Conservation (phyloP, 495 filamentous ascomycete genomes). For the Choiromyces venosus region DNA sequence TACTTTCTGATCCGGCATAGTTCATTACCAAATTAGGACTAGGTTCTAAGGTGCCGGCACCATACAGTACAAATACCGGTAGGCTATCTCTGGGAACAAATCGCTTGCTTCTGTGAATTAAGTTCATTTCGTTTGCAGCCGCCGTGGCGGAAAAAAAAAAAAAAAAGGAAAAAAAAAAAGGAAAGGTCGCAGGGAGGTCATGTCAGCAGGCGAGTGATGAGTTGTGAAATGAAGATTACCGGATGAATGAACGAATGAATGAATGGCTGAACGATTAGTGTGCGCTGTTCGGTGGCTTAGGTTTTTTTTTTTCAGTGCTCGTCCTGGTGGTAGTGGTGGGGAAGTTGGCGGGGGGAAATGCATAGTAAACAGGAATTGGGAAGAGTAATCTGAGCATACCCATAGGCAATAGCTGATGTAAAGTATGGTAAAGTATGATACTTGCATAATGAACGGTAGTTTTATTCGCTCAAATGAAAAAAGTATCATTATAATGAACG, state of each 20-base stretch:
- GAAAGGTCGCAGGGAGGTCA: background rate
- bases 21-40: too few species aligned
- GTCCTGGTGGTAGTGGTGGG: background rate
- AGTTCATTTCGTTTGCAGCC: background rate
- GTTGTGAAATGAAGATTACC: background rate
- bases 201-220: background rate
- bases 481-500: too few species aligned
- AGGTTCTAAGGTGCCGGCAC: too few species aligned
- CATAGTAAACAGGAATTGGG: background rate
- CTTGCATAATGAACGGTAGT: background rate
- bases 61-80: background rate
- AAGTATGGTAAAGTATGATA: background rate
- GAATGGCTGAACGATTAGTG: background rate
- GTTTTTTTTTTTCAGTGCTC: background rate
- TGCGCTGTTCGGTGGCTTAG: too few species aligned
- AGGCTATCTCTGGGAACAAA: background rate
- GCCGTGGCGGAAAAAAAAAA: background rate
- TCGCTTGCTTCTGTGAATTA: background rate
- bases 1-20: too few species aligned
- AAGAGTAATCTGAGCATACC: background rate
- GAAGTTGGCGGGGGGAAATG: background rate
- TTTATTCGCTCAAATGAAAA: background rate
- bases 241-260: background rate
- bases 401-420: background rate
- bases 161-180: background rate